A percentile compares a stretch with the other conserved stretches of the same genome.
Evolutionary conservation across 495 filamentous ascomycete species (phyloP).

Genomic region (Penicillium chermesinum): DNA sequence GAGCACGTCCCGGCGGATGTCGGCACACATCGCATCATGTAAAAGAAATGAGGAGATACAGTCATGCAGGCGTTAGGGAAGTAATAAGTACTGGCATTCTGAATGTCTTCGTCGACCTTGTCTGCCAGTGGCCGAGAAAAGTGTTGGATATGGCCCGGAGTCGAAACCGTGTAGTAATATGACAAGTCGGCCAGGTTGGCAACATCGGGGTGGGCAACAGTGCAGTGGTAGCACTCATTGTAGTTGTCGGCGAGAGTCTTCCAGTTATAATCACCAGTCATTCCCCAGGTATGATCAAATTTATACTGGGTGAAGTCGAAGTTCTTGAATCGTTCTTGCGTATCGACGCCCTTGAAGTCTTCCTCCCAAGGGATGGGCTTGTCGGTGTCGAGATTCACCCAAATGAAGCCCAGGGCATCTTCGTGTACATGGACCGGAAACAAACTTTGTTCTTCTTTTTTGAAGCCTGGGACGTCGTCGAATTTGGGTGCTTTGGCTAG

Average conservation of each 20-base stretch:
- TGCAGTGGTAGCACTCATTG: conserved; percentile 53
- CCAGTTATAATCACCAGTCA: conserved; percentile 49
- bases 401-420: conserved; percentile 44
- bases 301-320: conserved; percentile 45
- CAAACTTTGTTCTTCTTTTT: conserved; percentile 46
- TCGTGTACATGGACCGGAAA: conserved; percentile 43
- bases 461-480: conserved; percentile 48
- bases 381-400: conserved; percentile 46
- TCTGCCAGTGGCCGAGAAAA: conserved; percentile 35
- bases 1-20: conserved; percentile 26
- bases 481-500: conserved; percentile 55
- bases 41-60: conserved; percentile 45
- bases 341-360: conserved; percentile 40
- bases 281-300: conserved; percentile 49
- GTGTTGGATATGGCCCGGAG: conserved; percentile 37
- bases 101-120: conserved; percentile 29
- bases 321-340: conserved; percentile 33
- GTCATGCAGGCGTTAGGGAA: conserved; percentile 47
- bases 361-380: conserved; percentile 44
- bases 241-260: conserved; percentile 51
- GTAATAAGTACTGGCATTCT: conserved; percentile 43
- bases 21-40: conserved; percentile 41
- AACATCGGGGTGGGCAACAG: conserved; percentile 44
- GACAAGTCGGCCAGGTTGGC: conserved; percentile 37
- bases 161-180: conserved; percentile 39